Evolutionary conservation across 139 green algal genomes (phyloP).

Genomic region (Nannochloris sp.): DNA sequence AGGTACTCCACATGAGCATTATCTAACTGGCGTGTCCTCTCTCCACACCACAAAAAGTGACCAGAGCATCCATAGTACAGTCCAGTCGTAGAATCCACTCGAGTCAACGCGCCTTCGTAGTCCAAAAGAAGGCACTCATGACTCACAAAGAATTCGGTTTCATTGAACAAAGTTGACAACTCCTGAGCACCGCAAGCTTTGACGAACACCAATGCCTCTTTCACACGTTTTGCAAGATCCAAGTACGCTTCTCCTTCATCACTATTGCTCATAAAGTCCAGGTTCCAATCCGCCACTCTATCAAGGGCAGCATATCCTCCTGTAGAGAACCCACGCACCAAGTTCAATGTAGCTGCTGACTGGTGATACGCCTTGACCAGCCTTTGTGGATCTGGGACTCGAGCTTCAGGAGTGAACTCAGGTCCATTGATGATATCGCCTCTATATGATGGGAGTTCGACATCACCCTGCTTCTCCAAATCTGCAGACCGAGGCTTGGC

Average conservation of each 20-base stretch:
- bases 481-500: constrained; percentile 87
- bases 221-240: constrained; percentile 79
- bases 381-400: constrained; percentile 77
- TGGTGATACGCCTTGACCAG: constrained; percentile 90
- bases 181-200: constrained; percentile 79
- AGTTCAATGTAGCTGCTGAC: constrained; percentile 92
- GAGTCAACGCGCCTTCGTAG: constrained; percentile 90
- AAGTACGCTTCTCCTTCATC: constrained; percentile 77
- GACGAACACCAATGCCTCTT: constrained; percentile 94
- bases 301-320: constrained; percentile 91
- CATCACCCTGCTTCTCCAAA: constrained; percentile 56
- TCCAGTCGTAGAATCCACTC: constrained; percentile 75
- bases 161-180: constrained; percentile 64
- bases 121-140: constrained; percentile 92
- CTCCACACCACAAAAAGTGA: constrained; percentile 97
- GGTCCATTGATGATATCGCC: constrained; percentile 98
- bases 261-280: constrained; percentile 95
- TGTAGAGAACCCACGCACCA: constrained; percentile 90
- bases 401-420: constrained; percentile 78
- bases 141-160: constrained; percentile 96
- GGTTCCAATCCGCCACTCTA: constrained; percentile 88
- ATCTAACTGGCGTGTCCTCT: constrained; percentile 97
- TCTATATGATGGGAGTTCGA: constrained; percentile 79
- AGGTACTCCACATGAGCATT: constrained; percentile 95
- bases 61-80: constrained; percentile 87